Conservation (phyloP, 2,329 filamentous ascomycete species). For the Aspergillus ochraceoroseus region DNA sequence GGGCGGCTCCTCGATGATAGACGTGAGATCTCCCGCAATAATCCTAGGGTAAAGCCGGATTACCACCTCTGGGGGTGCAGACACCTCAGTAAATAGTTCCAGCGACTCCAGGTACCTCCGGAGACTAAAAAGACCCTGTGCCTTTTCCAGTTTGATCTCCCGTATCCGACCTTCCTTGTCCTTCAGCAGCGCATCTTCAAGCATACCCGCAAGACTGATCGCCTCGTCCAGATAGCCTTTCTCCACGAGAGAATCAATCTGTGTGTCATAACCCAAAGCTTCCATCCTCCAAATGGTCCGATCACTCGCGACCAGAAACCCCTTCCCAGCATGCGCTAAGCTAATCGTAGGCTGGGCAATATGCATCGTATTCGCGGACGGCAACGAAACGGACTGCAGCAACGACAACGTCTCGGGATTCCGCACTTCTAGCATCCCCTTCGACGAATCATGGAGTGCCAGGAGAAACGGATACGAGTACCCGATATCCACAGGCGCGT, state of each 20-base stretch:
- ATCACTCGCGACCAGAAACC: conserved; percentile 89
- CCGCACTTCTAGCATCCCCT: conserved; percentile 80
- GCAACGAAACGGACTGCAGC: conserved; percentile 76
- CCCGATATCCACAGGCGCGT: conserved; percentile 82
- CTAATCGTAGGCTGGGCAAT: conserved; percentile 90
- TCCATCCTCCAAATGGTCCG: conserved; percentile 94
- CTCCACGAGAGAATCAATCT: conserved; percentile 75
- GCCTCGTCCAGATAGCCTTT: conserved; percentile 79
- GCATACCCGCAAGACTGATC: conserved; percentile 78
- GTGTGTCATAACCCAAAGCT: conserved; percentile 82
- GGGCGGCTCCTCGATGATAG: conserved; percentile 50
- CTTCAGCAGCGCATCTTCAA: conserved; percentile 83
- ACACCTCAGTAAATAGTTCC: conserved; percentile 85
- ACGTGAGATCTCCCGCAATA: conserved; percentile 77
- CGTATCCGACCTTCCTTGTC: conserved; percentile 76
- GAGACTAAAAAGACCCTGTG: conserved; percentile 73
- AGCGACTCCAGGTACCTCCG: conserved; percentile 80
- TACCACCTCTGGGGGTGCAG: conserved; percentile 83
- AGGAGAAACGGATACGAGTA: conserved; percentile 97
- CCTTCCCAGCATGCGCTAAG: conserved; percentile 92
- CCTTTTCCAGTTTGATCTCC: conserved; percentile 87
- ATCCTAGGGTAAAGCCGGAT: conserved; percentile 75
- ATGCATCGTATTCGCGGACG: conserved; percentile 77
- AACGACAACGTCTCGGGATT: conserved; percentile 90
- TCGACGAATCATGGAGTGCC: conserved; percentile 74